Base-by-base conservation (phyloP, 768 basidiomycete genomes). In the Boletus subcaerulescens region DNA sequence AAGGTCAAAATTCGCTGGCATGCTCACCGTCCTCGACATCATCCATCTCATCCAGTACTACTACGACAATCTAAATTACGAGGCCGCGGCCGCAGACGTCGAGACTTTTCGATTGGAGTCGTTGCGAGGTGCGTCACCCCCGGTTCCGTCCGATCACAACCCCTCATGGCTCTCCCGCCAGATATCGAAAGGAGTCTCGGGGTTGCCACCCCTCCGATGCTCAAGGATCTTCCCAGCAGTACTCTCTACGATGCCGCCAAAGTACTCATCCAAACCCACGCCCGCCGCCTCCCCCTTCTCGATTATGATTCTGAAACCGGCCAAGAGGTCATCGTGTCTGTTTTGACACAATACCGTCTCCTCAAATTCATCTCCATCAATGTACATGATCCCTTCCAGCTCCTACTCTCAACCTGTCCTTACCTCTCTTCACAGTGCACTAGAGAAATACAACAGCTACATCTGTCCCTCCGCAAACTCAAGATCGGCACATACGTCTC, bases 21-120 rank as follows among this genome's bases (percentile, higher is more conserved):
- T 99, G 96, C 89, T 99, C 66, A 99, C 97, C 10, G 93, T 98
- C n/a, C 83, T 93, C 53, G 97, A 99, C 72, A 94, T 99, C 70
- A 98, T 99, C 54, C 97, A 99, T 70, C 85, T 99, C 60, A 98
- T 99, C 60, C 97, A 99, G 65, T 97, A 95, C 75, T 99, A 98
- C 72, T 97, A 98, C 72, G 85, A 87, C 45, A 91, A 88, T 13
- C 76, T 81, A 3, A 86, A 89, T 32, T 86, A 86, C 36, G 93
- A 93, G 63, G 85, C 83, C 49, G 95, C 93, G 6, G 83, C 87
- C 0, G 82, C 86, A 12, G 94, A 98, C 63, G 96, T 98, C 4
- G 96, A 98, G 68, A 88, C 84, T 0, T 93, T 99, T 69, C 82
- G 90, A 32, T 78, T 99, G 31, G 91, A 95, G 67, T 85, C 86